Base-by-base conservation (phyloP, 2,329 filamentous ascomycete species). In the Hypomyces perniciosus region DNA sequence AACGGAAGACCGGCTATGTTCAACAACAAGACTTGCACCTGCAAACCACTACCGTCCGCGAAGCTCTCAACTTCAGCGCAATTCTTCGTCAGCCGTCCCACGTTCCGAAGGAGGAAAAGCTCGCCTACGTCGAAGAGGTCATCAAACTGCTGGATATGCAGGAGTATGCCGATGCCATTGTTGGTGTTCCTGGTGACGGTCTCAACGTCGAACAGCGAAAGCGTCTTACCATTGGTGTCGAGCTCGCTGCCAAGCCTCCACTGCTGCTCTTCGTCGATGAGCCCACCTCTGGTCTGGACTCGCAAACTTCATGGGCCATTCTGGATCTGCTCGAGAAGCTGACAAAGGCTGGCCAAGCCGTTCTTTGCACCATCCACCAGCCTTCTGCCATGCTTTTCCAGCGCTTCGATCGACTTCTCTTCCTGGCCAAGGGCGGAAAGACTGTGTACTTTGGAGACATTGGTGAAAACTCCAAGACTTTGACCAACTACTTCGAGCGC, bases 311-410 rank as follows among this genome's bases (percentile, higher is more conserved):
- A 1, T 96, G 90, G 89, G 88, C 89, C 56, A 96, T 96, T 64
- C 78, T 90, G 42, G 85, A 90, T 66, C 79, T 96, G 8, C 79
- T 97, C 38, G 86, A 95, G 69, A 96, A 95, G 70, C 77, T 96
- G 33, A 90, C 90, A 61, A 87, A 92, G 67, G 86, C 84, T 56
- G 91, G 92, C 12, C 90, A 95, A 66, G 91, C 92, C 46, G 89
- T 96, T 68, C 83, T 96, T n/a, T 96, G 90, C 72, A 96, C 92
- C 0, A 96, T 96, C 54, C 92, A 97, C 67, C 92, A 97, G 68
- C 92, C 92, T n/a, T 95, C 89, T 10, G 90, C 91, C 33, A 90
- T 95, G 79, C 78, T 96, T 48, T 96, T 96, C 75, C 88, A 96
- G 66, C 86, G 89, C 52, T 96, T 93, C 65, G 88, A 93, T 62